These are phyloP conservation scores for Dunaliella salina DNA, from an alignment of 163 green algal species.

Conservation along the genomic window DNA sequence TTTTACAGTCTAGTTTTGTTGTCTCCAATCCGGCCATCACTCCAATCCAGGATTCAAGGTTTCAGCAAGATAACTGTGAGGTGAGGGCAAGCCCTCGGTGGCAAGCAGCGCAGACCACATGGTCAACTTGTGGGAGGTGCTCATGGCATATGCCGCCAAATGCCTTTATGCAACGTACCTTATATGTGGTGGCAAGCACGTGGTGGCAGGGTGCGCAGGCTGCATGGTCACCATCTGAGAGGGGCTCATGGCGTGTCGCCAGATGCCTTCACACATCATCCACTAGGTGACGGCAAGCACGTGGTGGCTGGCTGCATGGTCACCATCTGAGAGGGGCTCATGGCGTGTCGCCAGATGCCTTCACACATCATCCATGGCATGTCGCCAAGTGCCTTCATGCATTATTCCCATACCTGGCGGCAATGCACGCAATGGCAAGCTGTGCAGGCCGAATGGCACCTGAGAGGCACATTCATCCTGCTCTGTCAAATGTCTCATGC, in stretches of 20 bases:
- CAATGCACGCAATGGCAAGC: conserved; percentile 75
- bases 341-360: neutral
- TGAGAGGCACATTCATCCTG: conserved; percentile 28
- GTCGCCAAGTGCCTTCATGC: conserved; percentile 73
- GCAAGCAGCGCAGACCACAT: conserved; percentile 81
- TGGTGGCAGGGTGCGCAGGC: conserved; percentile 79
- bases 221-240: conserved; percentile 59
- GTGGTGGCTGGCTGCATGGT: conserved; percentile 77
- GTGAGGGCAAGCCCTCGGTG: conserved; percentile 78
- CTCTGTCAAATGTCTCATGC: too few relatives aligned
- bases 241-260: neutral
- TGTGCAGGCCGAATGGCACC: conserved; percentile 78
- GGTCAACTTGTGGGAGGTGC: conserved; percentile 64
- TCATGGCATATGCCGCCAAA: neutral
- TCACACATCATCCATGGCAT: conserved; percentile 33
- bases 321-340: conserved; percentile 33
- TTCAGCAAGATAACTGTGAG: too few relatives aligned
- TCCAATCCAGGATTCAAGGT: too few relatives aligned
- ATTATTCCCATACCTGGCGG: too few relatives aligned
- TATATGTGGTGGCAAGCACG: conserved; percentile 62
- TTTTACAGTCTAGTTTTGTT: too few relatives aligned
- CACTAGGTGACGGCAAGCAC: conserved; percentile 55
- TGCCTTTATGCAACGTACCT: too few relatives aligned
- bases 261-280: too few relatives aligned
- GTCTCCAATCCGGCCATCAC: too few relatives aligned